Base-by-base conservation (phyloP, 768 basidiomycete genomes). In the Leccinum broughii region DNA sequence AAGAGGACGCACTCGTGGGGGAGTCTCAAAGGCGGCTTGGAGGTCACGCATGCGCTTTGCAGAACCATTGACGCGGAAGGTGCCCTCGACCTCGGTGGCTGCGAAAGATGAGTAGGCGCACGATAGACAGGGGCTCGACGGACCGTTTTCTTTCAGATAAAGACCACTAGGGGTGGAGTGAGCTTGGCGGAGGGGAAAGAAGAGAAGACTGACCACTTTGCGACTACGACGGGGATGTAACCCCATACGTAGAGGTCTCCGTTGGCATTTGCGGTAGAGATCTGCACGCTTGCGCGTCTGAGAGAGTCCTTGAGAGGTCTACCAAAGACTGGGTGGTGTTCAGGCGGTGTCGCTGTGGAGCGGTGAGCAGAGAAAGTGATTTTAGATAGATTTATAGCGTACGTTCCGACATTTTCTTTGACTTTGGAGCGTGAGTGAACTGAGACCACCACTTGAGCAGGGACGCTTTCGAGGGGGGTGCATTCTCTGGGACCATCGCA, bases 41-140 rank as follows among this genome's bases (percentile, higher is more conserved):
- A 99, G 84, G 22, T 98, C 95, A 58, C 93, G 88, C 93, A 96
- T 99, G 39, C 96, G 88, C 73, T 91, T 95, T 61, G 84, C 89
- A 41, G 93, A 95, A n/a, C 96, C 96, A 62, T 88, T 97, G 30
- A 98, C 90, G 52, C 97, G 91, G 73, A 99, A 99, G 0, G 92
- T 92, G 17, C 96, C 96, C 63, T 90, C 85, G 10, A 95, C 85
- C 76, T 95, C 93, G 17, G 95, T 98, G 20, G 93, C 95, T 83
- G 67, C 13, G 58, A 6, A 46, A 54, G 0, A 15, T 64, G 54
- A 60, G 54, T 14, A 48, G 30, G 54, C 49, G 53, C 4, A 22
- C 3, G 9, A 10, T 6, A 44, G 32, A 32, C 51, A 26, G 8
- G 35, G 20, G 54, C 30, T 53, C 28, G 14, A 68, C 78, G 58